Conservation (phyloP, 2,329 filamentous ascomycete genomes). For the Fusarium sp. region DNA sequence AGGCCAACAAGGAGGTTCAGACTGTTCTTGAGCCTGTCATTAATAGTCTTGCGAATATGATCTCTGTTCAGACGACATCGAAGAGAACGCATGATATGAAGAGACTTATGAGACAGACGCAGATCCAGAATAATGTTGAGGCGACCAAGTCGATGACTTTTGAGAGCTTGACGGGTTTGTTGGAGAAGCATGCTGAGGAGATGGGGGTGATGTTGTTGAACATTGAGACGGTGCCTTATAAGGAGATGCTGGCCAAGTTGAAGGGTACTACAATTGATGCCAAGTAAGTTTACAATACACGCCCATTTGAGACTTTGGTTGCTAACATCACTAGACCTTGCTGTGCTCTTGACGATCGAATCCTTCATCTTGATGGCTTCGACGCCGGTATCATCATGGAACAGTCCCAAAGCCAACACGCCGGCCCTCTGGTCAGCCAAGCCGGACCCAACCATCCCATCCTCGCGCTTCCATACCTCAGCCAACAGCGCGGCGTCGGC, state of each 20-base stretch:
- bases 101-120: neutral
- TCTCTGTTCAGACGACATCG: slow-evolving; percentile 18
- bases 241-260: neutral
- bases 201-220: slow-evolving; percentile 17
- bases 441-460: neutral
- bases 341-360: slow-evolving; percentile 4
- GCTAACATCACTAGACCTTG: neutral
- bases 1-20: neutral
- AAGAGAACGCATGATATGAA: slow-evolving; percentile 22
- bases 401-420: slow-evolving; percentile 9
- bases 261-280: neutral
- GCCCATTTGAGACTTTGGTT: accelerated
- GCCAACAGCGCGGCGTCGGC: neutral
- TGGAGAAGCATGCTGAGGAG: slow-evolving; percentile 7
- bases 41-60: slow-evolving; percentile 2
- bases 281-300: neutral
- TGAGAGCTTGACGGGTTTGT: neutral
- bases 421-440: neutral
- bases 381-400: slow-evolving; percentile 17
- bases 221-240: slow-evolving; percentile 8
- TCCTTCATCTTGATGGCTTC: slow-evolving; percentile 6
- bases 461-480: slow-evolving; percentile 10
- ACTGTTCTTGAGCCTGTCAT: neutral
- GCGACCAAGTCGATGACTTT: slow-evolving; percentile 16
- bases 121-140: slow-evolving; percentile 16